A percentile compares a stretch with the other conserved stretches of the same genome.
Conservation (phyloP, 495 filamentous ascomycete genomes). For the Elaphomyces granulatus region DNA sequence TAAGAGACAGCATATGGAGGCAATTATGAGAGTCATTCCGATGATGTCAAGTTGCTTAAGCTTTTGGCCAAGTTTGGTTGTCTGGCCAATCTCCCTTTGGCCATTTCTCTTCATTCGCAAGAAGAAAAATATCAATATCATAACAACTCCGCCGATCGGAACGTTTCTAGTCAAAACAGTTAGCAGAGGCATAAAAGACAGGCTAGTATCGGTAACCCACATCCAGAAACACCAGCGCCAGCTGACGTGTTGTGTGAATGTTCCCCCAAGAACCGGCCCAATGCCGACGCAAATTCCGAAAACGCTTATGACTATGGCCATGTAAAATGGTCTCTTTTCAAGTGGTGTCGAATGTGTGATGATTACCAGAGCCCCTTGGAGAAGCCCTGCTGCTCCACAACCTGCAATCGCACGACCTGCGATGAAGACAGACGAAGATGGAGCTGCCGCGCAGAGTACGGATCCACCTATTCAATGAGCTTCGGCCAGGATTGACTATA, state of each 20-base stretch:
- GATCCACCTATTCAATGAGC: too few relatives aligned
- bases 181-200: too few relatives aligned
- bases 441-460: slow-evolving; percentile 25
- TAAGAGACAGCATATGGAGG: slow-evolving; percentile 18
- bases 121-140: slow-evolving; percentile 25
- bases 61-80: slow-evolving; percentile 19
- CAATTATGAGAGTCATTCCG: slow-evolving; percentile 15
- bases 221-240: slow-evolving; percentile 45
- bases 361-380: slow-evolving; percentile 18
- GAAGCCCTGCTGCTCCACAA: slow-evolving; percentile 16
- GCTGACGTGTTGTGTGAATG: slow-evolving; percentile 25
- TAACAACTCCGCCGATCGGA: slow-evolving; percentile 31
- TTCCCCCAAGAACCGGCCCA: slow-evolving; percentile 36
- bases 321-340: slow-evolving; percentile 20
- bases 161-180: too few relatives aligned
- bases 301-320: slow-evolving; percentile 23
- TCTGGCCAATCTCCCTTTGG: slow-evolving; percentile 12
- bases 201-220: too few relatives aligned
- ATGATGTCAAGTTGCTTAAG: slow-evolving; percentile 21
- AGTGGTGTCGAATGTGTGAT: slow-evolving; percentile 21
- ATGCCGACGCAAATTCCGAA: slow-evolving; percentile 27
- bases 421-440: slow-evolving; percentile 17
- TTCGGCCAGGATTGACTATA: too few relatives aligned
- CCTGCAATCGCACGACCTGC: slow-evolving; percentile 26
- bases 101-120: slow-evolving; percentile 22